Base-by-base conservation (phyloP, 306 rosid species). In the Lupinus albus region DNA sequence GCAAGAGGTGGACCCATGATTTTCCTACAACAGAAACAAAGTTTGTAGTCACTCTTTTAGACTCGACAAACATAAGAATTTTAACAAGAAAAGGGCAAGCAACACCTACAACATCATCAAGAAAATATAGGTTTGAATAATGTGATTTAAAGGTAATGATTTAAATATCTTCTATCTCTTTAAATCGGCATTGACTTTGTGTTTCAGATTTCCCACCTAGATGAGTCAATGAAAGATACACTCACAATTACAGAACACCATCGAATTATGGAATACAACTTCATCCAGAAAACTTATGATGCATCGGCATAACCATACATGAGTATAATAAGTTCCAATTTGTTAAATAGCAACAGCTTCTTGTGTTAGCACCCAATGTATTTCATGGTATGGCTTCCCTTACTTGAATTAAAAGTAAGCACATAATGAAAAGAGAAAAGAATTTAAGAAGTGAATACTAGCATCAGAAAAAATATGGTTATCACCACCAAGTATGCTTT, bases 1-100 rank as follows among this genome's bases (percentile, higher is more conserved):
- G 91, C 64, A 89, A 25, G 49, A 93, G 95, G 83, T 86, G 38
- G 67, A 54, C 64, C 98, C 98, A 93, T 16, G 97, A 93, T 72
- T 56, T 25, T 82, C 97, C 98, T 93, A 84, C 46, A 73, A 75
- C 45, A 78, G 46, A 75, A 77, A 46, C 13, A 82, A 48, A 45
- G 15, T 32, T 47, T 60, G 39, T 11, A 55, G 28, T 63, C 56
- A 77, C 30, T 50, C 53, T 47, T 64, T 61, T 46, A 45, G 68
- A 38, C 49, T 57, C 15, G 42, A 58, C 59, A 64, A 61, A 28
- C 33, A 54, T 25, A 5, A 57, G 41, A 39, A 35, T 62, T n/a
- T n/a, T 30, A 20, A 39, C 38, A 64, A 16, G 13, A 28, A 51
- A 28, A 55, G 15, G 67, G 14, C 15, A 63, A 68, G 64, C 4